A percentile compares a stretch with the other conserved stretches of the same genome.
Evolutionary conservation across 1,284 basidiomycete species (phyloP).

Genomic region (Irpex sp.): DNA sequence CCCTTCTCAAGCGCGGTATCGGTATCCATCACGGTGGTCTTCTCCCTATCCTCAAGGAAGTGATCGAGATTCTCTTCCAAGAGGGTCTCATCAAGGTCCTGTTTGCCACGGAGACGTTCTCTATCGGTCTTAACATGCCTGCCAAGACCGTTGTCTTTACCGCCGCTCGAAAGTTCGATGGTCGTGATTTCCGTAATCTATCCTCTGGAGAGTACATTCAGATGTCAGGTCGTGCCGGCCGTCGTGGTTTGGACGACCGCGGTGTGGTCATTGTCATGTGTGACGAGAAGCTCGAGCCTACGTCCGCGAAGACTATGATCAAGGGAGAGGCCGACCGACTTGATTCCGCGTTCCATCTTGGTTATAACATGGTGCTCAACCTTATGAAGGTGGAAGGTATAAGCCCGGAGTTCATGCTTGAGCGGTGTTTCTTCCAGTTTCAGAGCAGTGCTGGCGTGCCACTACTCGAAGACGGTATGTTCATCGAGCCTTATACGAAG

Average conservation of each 20-base stretch:
- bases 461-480: conserved; percentile 77
- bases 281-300: conserved; percentile 95
- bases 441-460: conserved; percentile 93
- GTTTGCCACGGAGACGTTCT: conserved; percentile 99
- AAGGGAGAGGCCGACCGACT: conserved; percentile 97
- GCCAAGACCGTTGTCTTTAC: conserved; percentile 99
- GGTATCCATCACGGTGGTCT: conserved; percentile 99
- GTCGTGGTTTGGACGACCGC: conserved; percentile 96
- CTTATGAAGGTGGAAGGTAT: conserved; percentile 98
- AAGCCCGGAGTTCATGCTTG: conserved; percentile 98
- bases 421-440: conserved; percentile 98
- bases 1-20: conserved; percentile 92
- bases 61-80: conserved; percentile 99
- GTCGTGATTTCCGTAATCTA: conserved; percentile 90
- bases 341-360: conserved; percentile 97
- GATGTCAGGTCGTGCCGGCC: conserved; percentile 98
- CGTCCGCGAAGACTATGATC: conserved; percentile 94
- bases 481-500: not conserved
- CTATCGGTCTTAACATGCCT: conserved; percentile 99
- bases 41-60: conserved; percentile 96
- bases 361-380: conserved; percentile 99
- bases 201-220: conserved; percentile 94
- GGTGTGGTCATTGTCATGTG: conserved; percentile 99
- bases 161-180: conserved; percentile 93
- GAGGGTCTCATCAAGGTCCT: conserved; percentile 99